Base-by-base conservation (phyloP, 371 early-diverging fungal species). In the Entomophthora muscae region DNA sequence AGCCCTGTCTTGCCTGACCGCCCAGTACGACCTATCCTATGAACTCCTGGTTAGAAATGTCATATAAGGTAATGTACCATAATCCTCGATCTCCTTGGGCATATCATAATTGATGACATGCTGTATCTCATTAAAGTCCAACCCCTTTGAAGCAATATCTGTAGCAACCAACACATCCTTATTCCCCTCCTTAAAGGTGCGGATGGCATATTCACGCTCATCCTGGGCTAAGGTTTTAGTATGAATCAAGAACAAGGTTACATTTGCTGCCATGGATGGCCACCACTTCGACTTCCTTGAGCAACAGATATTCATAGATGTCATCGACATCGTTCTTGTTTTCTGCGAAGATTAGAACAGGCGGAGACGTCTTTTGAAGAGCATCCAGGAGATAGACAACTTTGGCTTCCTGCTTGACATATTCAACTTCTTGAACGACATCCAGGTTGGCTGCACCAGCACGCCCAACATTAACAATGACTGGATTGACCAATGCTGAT, bases 261-360 rank as follows among this genome's bases (percentile, higher is more conserved):
- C 89, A 82, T 75, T 98, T 98, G 61, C 90, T 85, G 62, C 98
- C 98, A 71, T 98, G 96, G 53, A 95, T 90, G 5, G 92, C 90
- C 21, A 89, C 92, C 0, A 88, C 85, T 67, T 94, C 91, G 0
- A 95, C 92, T 28, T 97, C 94, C 69, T 95, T 93, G 32, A 91
- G 71, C 42, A 93, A 75, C 53, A 99, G 73, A 67, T 91, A 91
- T 70, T 97, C 93, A 65, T 93, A 93, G 29, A 99, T 90, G 70
- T 95, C 95, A 68, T 99, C 99, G n/a, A 98, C 99, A 68, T 95
- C 98, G 72, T 91, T 88, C 70, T 99, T 98, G 75, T 92, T 98
- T 71, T 98, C 98, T 29, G 97, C 94, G 78, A 99, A 99, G 24
- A 99, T 85, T 58, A 99, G 77, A 0, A 82, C 95, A 3, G 95